Evolutionary conservation across 2,329 filamentous ascomycete species (phyloP), one percentile per base, ranked within the genome.

Genomic region (Erysiphe pulchra): DNA sequence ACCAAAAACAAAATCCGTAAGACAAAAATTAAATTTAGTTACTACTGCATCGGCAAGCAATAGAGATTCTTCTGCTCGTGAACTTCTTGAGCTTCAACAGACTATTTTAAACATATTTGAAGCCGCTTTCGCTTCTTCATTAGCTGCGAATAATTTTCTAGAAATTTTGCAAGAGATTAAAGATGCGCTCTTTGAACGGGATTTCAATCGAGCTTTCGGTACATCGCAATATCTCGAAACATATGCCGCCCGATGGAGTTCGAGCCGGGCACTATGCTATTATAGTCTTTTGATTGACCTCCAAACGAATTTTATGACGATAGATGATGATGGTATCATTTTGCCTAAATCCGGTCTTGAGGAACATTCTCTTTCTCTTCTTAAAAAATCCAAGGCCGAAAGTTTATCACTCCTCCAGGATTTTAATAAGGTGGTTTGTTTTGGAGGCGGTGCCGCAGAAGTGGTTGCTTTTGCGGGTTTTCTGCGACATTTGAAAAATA

Each of bases 201-300:
- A 95, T 59, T 95, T 95, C 61, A 68, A 68, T 12, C 63, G 66
- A 14, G 87, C 87, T 0, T 98, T 95, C 62, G 75, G 75, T 0
- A 68, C 67, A 41, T 68, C 73, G 46, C 73, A 79, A 40, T 71
- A 78, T 53, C 68, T 94, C 16, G 73, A 80, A 49, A 81, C 80
- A 10, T 98, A 98, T 64, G 83, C 84, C 9, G 73, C 83, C 46
- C 67, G 90, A 54, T 98, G 87, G 86, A 93, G 85, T 60, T 82
- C 87, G 1, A 80, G 80, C 45, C 69, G 90, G 45, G 80, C 85
- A 0, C 63, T 95, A 45, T 83, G 78, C 50, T 95, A 95, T 61
- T 66, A 74, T n/a, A 57, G 62, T 2, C 61, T 76, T n/a, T 59
- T 78, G 34, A 48, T 60, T 28, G 53, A 64, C 43, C 28, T 58